phyloP scores from a whole-genome alignment of 2,329 filamentous ascomycete species.

The Davidsoniella eucalypti region DNA sequence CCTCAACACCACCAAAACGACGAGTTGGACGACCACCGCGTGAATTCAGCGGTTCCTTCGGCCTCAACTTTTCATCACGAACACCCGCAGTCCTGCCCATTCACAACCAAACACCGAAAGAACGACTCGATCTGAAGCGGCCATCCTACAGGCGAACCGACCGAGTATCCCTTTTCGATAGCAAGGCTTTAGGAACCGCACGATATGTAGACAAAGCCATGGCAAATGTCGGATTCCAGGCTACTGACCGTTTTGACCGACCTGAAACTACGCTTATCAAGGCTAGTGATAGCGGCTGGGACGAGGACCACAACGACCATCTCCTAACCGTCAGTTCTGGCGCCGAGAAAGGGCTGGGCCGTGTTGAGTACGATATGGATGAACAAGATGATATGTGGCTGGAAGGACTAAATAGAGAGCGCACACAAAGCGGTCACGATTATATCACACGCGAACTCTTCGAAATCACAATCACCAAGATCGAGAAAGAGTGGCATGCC shows the following conservation, averaged over 20 bases:
- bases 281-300: slow-evolving; percentile 39
- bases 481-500: slow-evolving; percentile 96
- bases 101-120: slow-evolving; percentile 63
- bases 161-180: slow-evolving; percentile 65
- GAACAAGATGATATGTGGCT: slow-evolving; percentile 98
- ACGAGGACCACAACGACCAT: slow-evolving; percentile 30
- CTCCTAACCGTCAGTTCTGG: slow-evolving; percentile 18
- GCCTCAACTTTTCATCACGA: slow-evolving; percentile 28
- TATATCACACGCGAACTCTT: slow-evolving; percentile 85
- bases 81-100: slow-evolving; percentile 56
- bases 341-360: slow-evolving; percentile 38
- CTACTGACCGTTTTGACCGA: slow-evolving; percentile 75
- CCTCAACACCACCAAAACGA: slow-evolving; percentile 26
- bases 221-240: slow-evolving; percentile 91
- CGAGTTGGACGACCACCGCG: slow-evolving; percentile 31
- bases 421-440: slow-evolving; percentile 59
- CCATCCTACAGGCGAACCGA: slow-evolving; percentile 63
- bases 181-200: slow-evolving; percentile 67
- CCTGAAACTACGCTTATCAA: slow-evolving; percentile 58
- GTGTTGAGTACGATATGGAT: slow-evolving; percentile 98
- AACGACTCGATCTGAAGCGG: slow-evolving; percentile 60
- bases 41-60: slow-evolving; percentile 33
- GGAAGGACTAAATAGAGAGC: slow-evolving; percentile 61
- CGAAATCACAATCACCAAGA: slow-evolving; percentile 96
- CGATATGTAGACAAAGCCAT: slow-evolving; percentile 93